Percentiles rank a stretch among this genome's conserved stretches.
Evolutionary conservation across 495 filamentous ascomycete genomes (phyloP).

Genomic region (Neurospora intermedia): DNA sequence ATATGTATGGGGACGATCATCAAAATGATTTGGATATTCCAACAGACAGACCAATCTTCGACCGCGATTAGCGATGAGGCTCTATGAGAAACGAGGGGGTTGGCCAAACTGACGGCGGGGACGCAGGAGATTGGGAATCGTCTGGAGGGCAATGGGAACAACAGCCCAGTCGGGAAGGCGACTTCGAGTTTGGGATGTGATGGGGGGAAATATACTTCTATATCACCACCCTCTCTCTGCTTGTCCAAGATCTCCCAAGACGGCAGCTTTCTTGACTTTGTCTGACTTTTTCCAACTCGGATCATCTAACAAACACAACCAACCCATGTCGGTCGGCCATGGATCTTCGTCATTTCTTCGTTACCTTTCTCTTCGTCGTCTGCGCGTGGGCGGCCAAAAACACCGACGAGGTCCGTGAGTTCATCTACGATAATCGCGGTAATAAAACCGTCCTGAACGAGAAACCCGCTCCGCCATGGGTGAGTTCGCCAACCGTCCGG

Average conservation of each 20-base stretch:
- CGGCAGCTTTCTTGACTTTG: not conserved
- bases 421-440: not conserved
- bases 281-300: not conserved
- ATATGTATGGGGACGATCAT: not conserved
- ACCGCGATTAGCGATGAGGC: not conserved
- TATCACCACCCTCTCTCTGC: not conserved
- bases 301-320: not conserved
- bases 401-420: not conserved
- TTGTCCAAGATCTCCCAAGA: not conserved
- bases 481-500: not conserved
- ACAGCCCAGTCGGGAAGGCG: not conserved
- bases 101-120: not conserved
- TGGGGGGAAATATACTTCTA: not conserved
- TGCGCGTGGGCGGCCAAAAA: not conserved
- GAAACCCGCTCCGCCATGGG: not conserved
- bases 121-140: not conserved
- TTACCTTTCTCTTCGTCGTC: not conserved
- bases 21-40: not conserved
- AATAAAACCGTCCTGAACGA: not conserved
- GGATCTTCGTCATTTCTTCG: not conserved
- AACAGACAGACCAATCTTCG: not conserved
- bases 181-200: not conserved
- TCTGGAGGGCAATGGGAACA: not conserved
- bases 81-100: not conserved
- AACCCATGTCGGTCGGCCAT: not conserved